A percentile compares a stretch with the other conserved stretches of the same genome.
Conservation (phyloP, 2,329 filamentous ascomycete species). For the Coleophoma cylindrospora region DNA sequence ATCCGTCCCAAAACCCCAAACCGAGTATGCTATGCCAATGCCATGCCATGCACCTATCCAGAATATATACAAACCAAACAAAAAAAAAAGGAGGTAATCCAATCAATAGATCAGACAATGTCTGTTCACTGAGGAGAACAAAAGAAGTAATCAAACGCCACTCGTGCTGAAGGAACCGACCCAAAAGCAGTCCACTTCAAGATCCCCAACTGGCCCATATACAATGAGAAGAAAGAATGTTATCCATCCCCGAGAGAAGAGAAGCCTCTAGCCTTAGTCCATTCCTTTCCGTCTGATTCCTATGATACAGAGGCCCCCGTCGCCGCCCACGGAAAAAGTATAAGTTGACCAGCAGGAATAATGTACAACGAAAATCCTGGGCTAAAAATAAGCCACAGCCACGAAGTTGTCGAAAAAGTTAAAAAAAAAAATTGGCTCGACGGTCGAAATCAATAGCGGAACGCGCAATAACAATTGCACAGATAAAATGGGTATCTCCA, state of each 20-base stretch:
- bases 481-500: constrained; percentile 18
- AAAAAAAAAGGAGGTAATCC: too few species aligned
- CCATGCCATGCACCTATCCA: too few species aligned
- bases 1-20: too few species aligned
- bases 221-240: too few species aligned
- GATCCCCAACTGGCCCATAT: too few species aligned
- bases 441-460: neutral
- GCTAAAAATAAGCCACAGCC: neutral
- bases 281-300: neutral
- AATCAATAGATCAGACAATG: too few species aligned
- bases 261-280: neutral
- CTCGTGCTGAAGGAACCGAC: too few species aligned
- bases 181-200: too few species aligned
- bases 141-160: too few species aligned
- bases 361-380: neutral
- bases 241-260: neutral
- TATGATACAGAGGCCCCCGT: constrained; percentile 3
- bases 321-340: neutral
- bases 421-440: neutral
- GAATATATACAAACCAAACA: too few species aligned
- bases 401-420: neutral
- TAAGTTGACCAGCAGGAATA: neutral
- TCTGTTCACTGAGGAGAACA: too few species aligned
- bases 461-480: constrained; percentile 4
- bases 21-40: too few species aligned